These are phyloP conservation scores for Fomes fomentarius DNA, from an alignment of 1,284 basidiomycete genomes.

Conservation along the genomic window DNA sequence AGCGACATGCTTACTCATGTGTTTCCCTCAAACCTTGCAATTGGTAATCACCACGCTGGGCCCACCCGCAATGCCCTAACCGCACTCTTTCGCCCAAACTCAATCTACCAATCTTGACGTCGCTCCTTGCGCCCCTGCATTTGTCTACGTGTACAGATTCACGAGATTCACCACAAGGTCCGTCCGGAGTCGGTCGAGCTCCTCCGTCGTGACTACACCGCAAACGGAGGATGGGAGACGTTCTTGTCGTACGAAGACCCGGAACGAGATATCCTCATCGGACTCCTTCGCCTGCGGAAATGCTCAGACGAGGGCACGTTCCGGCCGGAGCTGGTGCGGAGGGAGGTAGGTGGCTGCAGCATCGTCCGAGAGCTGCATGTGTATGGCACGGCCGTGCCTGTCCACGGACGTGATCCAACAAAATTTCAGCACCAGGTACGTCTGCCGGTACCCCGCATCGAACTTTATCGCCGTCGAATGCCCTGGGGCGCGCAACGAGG, in stretches of 20 bases:
- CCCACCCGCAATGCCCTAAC: neutral
- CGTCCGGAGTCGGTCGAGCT: slow-evolving; percentile 96
- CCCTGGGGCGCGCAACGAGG: neutral
- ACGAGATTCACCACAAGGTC: slow-evolving; percentile 98
- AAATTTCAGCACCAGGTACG: slow-evolving; percentile 94
- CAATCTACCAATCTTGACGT: slow-evolving; percentile 1
- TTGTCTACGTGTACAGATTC: slow-evolving; percentile 59
- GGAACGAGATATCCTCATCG: slow-evolving; percentile 94
- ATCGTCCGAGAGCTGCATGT: slow-evolving; percentile 98
- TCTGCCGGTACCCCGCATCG: neutral
- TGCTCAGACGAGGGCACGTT: slow-evolving; percentile 97
- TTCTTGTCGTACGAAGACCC: slow-evolving; percentile 99
- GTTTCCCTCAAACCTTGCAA: neutral
- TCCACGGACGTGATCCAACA: slow-evolving; percentile 96
- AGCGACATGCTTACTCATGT: slow-evolving; percentile 10
- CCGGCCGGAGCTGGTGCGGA: slow-evolving; percentile 85
- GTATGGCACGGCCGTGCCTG: slow-evolving; percentile 98
- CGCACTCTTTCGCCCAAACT: slow-evolving; percentile 6
- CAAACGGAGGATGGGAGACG: slow-evolving; percentile 99
- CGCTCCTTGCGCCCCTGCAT: slow-evolving; percentile 2
- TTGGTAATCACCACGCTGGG: neutral
- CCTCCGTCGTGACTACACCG: slow-evolving; percentile 94
- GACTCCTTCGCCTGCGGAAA: slow-evolving; percentile 90
- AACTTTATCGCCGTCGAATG: neutral
- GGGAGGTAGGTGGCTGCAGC: slow-evolving; percentile 83